Conservation (phyloP, 2,329 filamentous ascomycete genomes). For the Neonectria hederae region DNA sequence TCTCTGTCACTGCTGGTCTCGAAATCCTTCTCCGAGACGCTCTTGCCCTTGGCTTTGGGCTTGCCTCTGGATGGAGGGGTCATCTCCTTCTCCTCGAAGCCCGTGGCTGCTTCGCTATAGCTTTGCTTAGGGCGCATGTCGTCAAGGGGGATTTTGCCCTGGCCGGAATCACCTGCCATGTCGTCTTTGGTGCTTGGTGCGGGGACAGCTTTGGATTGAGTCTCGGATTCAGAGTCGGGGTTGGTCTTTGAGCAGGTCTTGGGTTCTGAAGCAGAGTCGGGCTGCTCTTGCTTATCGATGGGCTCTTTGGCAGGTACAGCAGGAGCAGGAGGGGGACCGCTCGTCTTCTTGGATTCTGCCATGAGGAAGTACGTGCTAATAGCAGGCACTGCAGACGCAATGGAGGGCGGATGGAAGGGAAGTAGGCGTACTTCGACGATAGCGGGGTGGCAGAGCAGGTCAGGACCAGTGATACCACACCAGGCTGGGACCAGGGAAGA, state of each 20-base stretch:
- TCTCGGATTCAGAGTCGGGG: background rate
- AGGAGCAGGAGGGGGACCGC: conserved; percentile 18
- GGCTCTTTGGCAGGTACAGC: conserved; percentile 29
- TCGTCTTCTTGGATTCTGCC: conserved; percentile 22
- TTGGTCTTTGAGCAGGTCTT: background rate
- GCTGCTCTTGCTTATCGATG: conserved; percentile 5
- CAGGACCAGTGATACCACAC: background rate
- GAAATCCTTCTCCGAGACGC: conserved; percentile 8
- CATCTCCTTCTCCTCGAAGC: conserved; percentile 22
- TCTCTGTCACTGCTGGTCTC: conserved; percentile 7
- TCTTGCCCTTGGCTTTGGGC: conserved; percentile 12
- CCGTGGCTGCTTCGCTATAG: conserved; percentile 24
- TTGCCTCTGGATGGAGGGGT: conserved; percentile 12
- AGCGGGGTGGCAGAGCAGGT: background rate
- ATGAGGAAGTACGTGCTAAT: conserved; percentile 10
- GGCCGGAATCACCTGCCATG: conserved; percentile 27
- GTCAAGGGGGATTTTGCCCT: conserved; percentile 24
- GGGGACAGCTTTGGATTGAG: background rate
- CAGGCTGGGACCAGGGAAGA: background rate
- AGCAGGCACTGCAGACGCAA: background rate
- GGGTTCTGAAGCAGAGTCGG: background rate
- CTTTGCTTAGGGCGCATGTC: conserved; percentile 28
- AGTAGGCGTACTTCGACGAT: background rate
- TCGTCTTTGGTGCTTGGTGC: conserved; percentile 2
- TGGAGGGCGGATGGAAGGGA: background rate